Evolutionary conservation across 352 stramenopile genomes (phyloP).

Genomic region (Phytophthora sp.): DNA sequence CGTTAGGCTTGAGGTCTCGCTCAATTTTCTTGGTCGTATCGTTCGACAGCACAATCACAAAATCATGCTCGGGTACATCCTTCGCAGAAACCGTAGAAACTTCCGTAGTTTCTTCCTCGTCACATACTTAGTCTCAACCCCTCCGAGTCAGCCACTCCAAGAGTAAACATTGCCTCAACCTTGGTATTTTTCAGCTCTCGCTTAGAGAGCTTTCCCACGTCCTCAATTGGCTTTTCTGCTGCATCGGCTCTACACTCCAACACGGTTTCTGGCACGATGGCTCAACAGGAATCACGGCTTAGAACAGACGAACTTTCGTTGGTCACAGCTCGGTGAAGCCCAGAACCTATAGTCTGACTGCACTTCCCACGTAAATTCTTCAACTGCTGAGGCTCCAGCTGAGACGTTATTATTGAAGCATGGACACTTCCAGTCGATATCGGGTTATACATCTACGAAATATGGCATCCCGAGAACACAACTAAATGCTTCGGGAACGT

Average conservation of each 20-base stretch:
- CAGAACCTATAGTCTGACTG: constrained; percentile 1
- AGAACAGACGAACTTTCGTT: neutral
- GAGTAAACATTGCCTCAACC: constrained; percentile 16
- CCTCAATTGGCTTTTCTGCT: constrained; percentile 4
- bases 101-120: constrained; percentile 16
- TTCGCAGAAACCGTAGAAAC: constrained; percentile 13
- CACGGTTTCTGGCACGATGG: constrained; percentile 2
- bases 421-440: constrained; percentile 14
- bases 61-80: too few species aligned
- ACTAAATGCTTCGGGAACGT: too few species aligned
- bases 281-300: constrained; percentile 8
- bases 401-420: constrained; percentile 3
- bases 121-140: constrained; percentile 9
- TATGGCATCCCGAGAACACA: too few species aligned
- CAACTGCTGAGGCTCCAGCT: neutral
- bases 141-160: neutral
- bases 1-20: too few species aligned
- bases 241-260: constrained; percentile 1
- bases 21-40: too few species aligned
- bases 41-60: too few species aligned
- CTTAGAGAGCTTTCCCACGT: constrained; percentile 4
- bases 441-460: too few species aligned
- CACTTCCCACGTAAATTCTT: neutral
- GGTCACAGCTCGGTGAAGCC: neutral
- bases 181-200: constrained; percentile 16